Evolutionary conservation across 1,284 basidiomycete genomes (phyloP).

Genomic region (Macrocybe sp.): DNA sequence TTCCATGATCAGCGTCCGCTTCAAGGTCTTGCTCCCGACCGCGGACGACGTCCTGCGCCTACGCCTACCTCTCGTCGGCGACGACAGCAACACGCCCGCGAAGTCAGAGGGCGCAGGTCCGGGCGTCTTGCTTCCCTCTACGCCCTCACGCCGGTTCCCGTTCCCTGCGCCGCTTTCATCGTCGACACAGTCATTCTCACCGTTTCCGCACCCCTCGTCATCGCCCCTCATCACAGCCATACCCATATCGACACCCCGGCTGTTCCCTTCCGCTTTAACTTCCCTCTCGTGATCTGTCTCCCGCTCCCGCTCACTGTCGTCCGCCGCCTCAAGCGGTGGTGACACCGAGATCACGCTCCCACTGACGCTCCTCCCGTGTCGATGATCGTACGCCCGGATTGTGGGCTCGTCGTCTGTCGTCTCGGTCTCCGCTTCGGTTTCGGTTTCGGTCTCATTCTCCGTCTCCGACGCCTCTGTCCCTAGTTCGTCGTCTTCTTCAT

Average conservation of each 20-base stretch:
- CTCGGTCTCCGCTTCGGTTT: conserved; percentile 43
- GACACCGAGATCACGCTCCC: conserved; percentile 2
- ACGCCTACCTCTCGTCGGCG: too few relatives aligned
- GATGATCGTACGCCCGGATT: conserved; percentile 41
- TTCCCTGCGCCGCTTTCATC: too few relatives aligned
- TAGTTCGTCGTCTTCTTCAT: conserved; percentile 15
- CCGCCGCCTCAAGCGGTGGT: not conserved
- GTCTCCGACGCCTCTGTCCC: conserved; percentile 38
- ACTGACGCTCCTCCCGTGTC: not conserved
- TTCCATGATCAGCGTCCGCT: too few relatives aligned
- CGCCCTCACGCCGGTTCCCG: too few relatives aligned
- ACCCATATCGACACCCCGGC: not conserved
- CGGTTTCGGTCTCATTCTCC: conserved; percentile 38
- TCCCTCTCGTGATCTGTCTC: not conserved
- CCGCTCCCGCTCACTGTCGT: not conserved
- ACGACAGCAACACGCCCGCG: too few relatives aligned
- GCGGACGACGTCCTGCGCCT: too few relatives aligned
- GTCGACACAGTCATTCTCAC: too few relatives aligned
- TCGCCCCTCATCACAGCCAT: conserved; percentile 10
- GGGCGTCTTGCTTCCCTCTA: too few relatives aligned
- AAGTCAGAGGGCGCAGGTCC: too few relatives aligned
- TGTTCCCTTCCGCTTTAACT: not conserved
- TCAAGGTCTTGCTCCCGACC: too few relatives aligned
- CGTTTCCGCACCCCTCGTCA: too few relatives aligned
- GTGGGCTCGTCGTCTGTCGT: conserved; percentile 76